Evolutionary conservation across 2,329 filamentous ascomycete genomes (phyloP), one percentile per base, ranked within the genome.

Genomic region (Neofusicoccum cordaticola): DNA sequence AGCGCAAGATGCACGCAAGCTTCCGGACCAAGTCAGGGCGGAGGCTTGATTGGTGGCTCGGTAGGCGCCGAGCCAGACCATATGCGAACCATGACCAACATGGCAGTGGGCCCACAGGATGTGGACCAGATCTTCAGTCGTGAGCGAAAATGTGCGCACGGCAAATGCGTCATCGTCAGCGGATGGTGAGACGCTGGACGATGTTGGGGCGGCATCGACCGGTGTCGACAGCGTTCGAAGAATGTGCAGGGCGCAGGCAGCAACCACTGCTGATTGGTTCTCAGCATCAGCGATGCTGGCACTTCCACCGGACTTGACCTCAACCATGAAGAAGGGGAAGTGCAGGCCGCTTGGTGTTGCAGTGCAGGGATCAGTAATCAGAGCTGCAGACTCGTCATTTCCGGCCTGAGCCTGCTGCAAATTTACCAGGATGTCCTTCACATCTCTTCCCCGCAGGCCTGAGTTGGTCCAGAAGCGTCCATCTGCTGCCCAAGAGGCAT

Each of bases 51-150:
- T 42, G 6, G 53, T 44, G 53, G 31, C n/a, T 13, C 53, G 37
- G 22, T 34, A 58, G 19, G 37, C 53, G 39, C 53, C 53, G 37
- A 58, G 53, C 53, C 53, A 58, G 19, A 42, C 37, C 53, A 44
- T 58, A 37, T 42, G 37, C 9, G 12, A 22, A 17, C 53, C 27
- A 8, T 12, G 27, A 19, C 15, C 53, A 1, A 3, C n/a, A 2
- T 11, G 39, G 9, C 13, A 31, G 7, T 44, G 53, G 2, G 39
- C 35, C 39, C 53, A 44, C 37, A 57, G 39, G 4, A 31, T 39
- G n/a, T 57, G 53, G 17, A 7, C n/a, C 13, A 37, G 53, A 11
- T 19, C 39, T 7, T 57, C 53, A 2, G 37, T 44, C 4, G 53
- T 42, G 3, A 44, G 22, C 7, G 22, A 58, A 11, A 34, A 58